Evolutionary conservation across 2,329 filamentous ascomycete species (phyloP).

Genomic region (Mollisiaceae sp.): DNA sequence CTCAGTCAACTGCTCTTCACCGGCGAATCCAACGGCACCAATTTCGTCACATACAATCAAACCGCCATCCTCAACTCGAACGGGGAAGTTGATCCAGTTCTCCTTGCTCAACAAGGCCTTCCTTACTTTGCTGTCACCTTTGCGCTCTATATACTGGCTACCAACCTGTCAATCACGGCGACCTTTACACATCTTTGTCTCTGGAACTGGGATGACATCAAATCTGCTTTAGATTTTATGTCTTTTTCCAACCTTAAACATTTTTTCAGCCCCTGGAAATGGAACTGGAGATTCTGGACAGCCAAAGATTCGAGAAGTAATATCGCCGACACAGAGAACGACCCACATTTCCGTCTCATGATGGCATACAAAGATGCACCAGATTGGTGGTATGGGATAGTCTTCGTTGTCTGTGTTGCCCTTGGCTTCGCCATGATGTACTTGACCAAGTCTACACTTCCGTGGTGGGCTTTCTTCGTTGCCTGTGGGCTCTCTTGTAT

Average conservation of each 20-base stretch:
- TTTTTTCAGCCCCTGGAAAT: neutral
- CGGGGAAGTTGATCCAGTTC: slow-evolving; percentile 44
- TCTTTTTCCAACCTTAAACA: neutral
- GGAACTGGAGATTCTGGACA: slow-evolving; percentile 5
- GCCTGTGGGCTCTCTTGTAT: slow-evolving; percentile 42
- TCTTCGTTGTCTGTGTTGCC: slow-evolving; percentile 53
- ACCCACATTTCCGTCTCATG: slow-evolving; percentile 61
- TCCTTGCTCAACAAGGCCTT: slow-evolving; percentile 45
- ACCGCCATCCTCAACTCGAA: slow-evolving; percentile 47
- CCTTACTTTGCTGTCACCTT: slow-evolving; percentile 50
- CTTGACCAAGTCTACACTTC: slow-evolving; percentile 20
- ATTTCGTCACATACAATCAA: slow-evolving; percentile 49
- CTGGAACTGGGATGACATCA: slow-evolving; percentile 26
- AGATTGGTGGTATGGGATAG: slow-evolving; percentile 59
- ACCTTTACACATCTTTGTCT: slow-evolving; percentile 50
- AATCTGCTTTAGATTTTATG: neutral
- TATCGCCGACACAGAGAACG: slow-evolving; percentile 31
- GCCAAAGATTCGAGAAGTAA: slow-evolving; percentile 3
- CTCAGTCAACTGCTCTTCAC: slow-evolving; percentile 49
- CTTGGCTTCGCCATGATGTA: slow-evolving; percentile 38
- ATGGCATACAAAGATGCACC: slow-evolving; percentile 58
- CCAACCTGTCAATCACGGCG: slow-evolving; percentile 53
- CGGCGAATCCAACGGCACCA: slow-evolving; percentile 43
- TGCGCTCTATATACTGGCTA: slow-evolving; percentile 47
- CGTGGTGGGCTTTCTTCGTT: slow-evolving; percentile 39